Conservation (phyloP, 2,329 filamentous ascomycete species). For the Endoconidiophora laricicola region DNA sequence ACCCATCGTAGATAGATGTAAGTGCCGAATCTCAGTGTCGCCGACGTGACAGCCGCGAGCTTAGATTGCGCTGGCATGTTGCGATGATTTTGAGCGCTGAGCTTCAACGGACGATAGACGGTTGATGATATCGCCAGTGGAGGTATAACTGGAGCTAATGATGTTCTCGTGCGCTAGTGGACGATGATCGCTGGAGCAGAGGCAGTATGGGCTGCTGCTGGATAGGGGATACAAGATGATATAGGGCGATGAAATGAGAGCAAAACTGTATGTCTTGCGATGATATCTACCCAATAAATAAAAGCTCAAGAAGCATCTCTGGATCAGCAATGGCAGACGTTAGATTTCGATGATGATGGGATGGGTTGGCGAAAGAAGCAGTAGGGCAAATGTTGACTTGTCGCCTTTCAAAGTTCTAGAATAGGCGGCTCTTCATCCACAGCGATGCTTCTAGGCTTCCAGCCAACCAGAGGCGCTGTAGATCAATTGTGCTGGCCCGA, state of each 20-base stretch:
- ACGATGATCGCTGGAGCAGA: not conserved
- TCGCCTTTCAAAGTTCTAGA: not conserved
- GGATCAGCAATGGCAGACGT: too few relatives aligned
- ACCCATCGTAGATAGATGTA: constrained; percentile 50
- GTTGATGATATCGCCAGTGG: not conserved
- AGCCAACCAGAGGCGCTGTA: not conserved
- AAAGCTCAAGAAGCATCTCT: too few relatives aligned
- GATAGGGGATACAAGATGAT: not conserved
- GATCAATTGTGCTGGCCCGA: not conserved
- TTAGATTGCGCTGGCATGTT: constrained; percentile 9
- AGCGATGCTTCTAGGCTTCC: not conserved
- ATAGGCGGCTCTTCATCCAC: not conserved
- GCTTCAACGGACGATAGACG: not conserved
- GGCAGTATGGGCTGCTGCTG: not conserved
- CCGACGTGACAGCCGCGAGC: constrained; percentile 22
- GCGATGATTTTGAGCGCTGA: constrained; percentile 15
- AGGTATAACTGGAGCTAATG: not conserved
- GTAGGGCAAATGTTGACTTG: not conserved
- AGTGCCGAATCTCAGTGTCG: constrained; percentile 25
- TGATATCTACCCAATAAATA: too few relatives aligned
- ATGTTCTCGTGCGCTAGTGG: not conserved
- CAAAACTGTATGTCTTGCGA: too few relatives aligned
- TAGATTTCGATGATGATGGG: too few relatives aligned
- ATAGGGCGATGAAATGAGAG: too few relatives aligned
- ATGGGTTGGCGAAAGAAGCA: too few relatives aligned